Percentiles rank a stretch among this genome's conserved stretches.
phyloP scores from a whole-genome alignment of 2,329 filamentous ascomycete species.

The Beauveria pseudobassiana region DNA sequence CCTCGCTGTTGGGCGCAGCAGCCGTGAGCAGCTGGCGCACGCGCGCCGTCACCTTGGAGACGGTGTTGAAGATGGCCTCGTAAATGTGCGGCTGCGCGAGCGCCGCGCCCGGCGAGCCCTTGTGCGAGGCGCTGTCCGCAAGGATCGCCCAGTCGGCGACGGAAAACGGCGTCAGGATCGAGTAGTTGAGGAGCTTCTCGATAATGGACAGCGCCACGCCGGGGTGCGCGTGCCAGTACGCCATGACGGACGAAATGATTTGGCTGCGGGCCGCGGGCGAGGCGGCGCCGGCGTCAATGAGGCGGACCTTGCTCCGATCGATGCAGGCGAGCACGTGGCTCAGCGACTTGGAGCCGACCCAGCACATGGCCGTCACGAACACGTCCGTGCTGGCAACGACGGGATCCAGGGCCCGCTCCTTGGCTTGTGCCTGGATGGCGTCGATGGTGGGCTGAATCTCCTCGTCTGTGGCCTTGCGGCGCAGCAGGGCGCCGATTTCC shows the following conservation, averaged over 20 bases:
- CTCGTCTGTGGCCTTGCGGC: constrained; percentile 76
- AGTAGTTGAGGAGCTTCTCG: constrained; percentile 96
- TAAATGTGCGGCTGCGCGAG: constrained; percentile 73
- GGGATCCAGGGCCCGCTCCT: constrained; percentile 65
- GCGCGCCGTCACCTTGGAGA: constrained; percentile 82
- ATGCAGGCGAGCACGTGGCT: constrained; percentile 95
- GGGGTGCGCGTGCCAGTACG: constrained; percentile 89
- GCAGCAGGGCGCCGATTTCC: constrained; percentile 70
- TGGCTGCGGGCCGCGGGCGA: constrained; percentile 74
- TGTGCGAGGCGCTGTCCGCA: constrained; percentile 41
- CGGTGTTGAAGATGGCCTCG: constrained; percentile 83
- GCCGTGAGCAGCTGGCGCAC: constrained; percentile 71
- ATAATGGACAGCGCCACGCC: constrained; percentile 88
- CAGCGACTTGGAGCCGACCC: constrained; percentile 88
- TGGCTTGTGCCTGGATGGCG: constrained; percentile 71
- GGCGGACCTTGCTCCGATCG: constrained; percentile 84
- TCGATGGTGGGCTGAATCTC: constrained; percentile 79
- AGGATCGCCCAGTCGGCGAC: constrained; percentile 87
- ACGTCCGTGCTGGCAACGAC: constrained; percentile 85
- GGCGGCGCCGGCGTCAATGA: constrained; percentile 68
- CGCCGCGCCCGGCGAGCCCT: constrained; percentile 49
- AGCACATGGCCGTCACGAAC: constrained; percentile 89
- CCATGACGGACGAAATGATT: constrained; percentile 83
- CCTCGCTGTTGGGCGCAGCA: constrained; percentile 46
- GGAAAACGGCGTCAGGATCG: constrained; percentile 76